Evolutionary conservation across 352 stramenopile genomes (phyloP), one percentile per base, ranked within the genome.

Genomic region (Phytophthora pseudosyringae): DNA sequence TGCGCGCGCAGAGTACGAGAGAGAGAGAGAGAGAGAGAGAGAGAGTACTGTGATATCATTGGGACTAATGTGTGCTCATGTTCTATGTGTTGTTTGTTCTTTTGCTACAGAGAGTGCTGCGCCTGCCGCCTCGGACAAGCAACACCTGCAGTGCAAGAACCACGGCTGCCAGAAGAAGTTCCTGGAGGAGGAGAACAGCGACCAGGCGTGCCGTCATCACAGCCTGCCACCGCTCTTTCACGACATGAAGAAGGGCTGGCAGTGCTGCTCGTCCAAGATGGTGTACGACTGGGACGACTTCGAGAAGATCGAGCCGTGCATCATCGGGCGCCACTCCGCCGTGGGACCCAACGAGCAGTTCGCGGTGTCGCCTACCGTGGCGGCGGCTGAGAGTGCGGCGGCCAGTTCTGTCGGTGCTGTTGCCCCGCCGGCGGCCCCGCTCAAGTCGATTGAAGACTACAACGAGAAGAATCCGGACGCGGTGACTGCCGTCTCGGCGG

Each of bases 201-300:
- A 90, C 33, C 44, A 72, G 38, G 88, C 84, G 12, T 97, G 90
- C 47, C 80, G 71, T 49, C 82, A 96, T 56, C 90, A 97, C 75
- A 75, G 66, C 25, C 67, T 86, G 59, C 88, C 90, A 33, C 90
- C 90, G 46, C 80, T 90, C 12, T 97, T 97, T 73, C 90, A 97
- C 68, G 90, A 97, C 64, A 89, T 86, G 52, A 96, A 96, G 75
- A 97, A 97, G 58, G 87, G 90, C 69, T 97, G 90, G 90, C 81
- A 86, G 43, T 97, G 90, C 76, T 97, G 90, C 76, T 88, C 86
- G 58, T 82, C 75, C 59, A 93, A 89, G 67, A 95, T 96, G 84
- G 87, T 97, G 12, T 98, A 98, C 76, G 93, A 98, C 80, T 98
- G 94, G 91, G 94, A 98, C 69, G 89, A 97, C 71, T 98, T 98